Evolutionary conservation across 768 basidiomycete species (phyloP), one percentile per base, ranked within the genome.

Genomic region (Hericium coralloides): DNA sequence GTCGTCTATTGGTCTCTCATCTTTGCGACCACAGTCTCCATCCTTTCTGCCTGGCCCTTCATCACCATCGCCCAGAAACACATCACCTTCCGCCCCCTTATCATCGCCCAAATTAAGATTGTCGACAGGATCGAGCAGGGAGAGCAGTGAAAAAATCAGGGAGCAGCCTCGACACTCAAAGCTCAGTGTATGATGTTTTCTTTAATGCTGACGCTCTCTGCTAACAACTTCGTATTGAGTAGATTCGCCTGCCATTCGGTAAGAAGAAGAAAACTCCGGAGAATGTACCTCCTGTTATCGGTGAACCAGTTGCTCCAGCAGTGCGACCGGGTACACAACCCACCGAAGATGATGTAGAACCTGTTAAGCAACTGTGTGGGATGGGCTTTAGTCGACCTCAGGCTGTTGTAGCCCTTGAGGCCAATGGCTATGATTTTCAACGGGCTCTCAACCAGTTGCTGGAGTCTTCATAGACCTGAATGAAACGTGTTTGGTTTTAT

Each of bases 341-440:
- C 12, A 74, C 76, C 12, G 84, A 83, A 26, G 88, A 88, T 60
- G 89, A 93, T 57, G 82, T 84, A 12, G 83, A 85, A 59, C 73
- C 84, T 2, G 87, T 94, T 20, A 89, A 84, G 65, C 84, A 88
- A 66, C 74, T 98, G 41, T 84, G 83, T 49, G 80, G 79, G 18
- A 97, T 98, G 94, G 95, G 95, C 23, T 98, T 98, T 75, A 85
- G 80, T 59, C 81, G 95, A 43, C 69, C 74, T 15, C 85, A 94
- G 67, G 90, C 92, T 0, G 81, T 98, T 7, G 79, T 78, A 12
- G 92, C 95, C 12, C 76, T 98, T 6, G 95, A 95, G 69, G 84
- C 80, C 57, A 76, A 88, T 66, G 84, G 83, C 55, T 97, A 95
- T 65, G 87, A 94, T 68, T 79, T 95, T 38, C 84, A 76, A 63